These are phyloP conservation scores for Chytridium lagenaria DNA, from an alignment of 371 early-diverging fungal species.

Conservation along the genomic window DNA sequence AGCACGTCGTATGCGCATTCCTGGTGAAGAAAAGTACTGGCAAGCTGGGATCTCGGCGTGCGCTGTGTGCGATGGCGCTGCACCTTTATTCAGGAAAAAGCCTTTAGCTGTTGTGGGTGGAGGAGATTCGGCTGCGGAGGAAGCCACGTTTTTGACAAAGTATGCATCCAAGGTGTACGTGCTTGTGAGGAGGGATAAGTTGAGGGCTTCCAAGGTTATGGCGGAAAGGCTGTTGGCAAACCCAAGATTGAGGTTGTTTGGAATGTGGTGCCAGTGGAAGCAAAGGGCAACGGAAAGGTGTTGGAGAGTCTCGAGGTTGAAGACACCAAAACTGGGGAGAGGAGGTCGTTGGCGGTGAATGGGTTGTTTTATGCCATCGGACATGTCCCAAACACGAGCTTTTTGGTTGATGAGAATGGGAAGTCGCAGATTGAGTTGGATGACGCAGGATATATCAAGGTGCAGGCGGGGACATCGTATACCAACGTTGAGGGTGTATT, in stretches of 20 bases:
- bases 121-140: slow-evolving; percentile 76
- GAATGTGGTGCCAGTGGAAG: slow-evolving; percentile 61
- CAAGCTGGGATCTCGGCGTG: slow-evolving; percentile 76
- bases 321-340: slow-evolving; percentile 49
- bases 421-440: slow-evolving; percentile 52
- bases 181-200: slow-evolving; percentile 64
- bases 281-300: slow-evolving; percentile 53
- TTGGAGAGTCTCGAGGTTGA: slow-evolving; percentile 44
- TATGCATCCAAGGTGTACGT: slow-evolving; percentile 70
- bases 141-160: slow-evolving; percentile 66
- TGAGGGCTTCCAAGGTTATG: slow-evolving; percentile 70
- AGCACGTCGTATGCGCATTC: slow-evolving; percentile 56
- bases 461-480: slow-evolving; percentile 48
- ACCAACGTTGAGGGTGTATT: slow-evolving; percentile 68
- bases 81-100: slow-evolving; percentile 95
- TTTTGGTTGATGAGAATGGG: slow-evolving; percentile 33
- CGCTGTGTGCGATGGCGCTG: slow-evolving; percentile 89
- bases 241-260: slow-evolving; percentile 65
- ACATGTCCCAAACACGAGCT: slow-evolving; percentile 59
- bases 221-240: slow-evolving; percentile 55
- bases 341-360: slow-evolving; percentile 49
- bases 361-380: slow-evolving; percentile 79
- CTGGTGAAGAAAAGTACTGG: slow-evolving; percentile 82
- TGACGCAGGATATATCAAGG: slow-evolving; percentile 60
- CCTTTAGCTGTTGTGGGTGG: slow-evolving; percentile 70